Conservation (phyloP, 768 basidiomycete genomes). For the Rhizopogon vinicolor region DNA sequence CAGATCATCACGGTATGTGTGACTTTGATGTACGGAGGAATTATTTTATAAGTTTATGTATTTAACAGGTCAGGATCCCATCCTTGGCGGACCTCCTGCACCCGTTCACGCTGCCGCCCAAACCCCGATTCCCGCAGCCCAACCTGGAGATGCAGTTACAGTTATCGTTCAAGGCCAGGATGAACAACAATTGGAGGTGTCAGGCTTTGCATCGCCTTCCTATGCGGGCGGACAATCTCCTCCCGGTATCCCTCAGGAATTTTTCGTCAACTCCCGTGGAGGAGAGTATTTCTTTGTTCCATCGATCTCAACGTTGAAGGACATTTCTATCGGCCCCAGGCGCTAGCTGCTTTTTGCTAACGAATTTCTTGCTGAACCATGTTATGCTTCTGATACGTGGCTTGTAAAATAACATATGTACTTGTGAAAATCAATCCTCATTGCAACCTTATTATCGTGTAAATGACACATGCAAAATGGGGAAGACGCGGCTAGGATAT, state of each 20-base stretch:
- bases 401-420: too few species aligned
- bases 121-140: not conserved
- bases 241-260: conserved; percentile 4
- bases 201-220: not conserved
- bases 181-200: not conserved
- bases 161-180: not conserved
- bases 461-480: too few species aligned
- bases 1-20: conserved; percentile 13
- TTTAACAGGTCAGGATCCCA: conserved; percentile 20
- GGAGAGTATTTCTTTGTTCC: conserved; percentile 55
- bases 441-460: too few species aligned
- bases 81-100: conserved; percentile 12
- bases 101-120: not conserved
- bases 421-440: too few species aligned
- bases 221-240: not conserved
- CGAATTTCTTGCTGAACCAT: too few species aligned
- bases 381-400: too few species aligned
- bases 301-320: conserved; percentile 40
- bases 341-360: too few species aligned
- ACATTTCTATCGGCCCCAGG: conserved; percentile 7
- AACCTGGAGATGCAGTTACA: not conserved
- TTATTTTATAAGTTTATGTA: not conserved
- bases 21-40: not conserved
- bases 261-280: conserved; percentile 40
- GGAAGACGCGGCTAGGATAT: too few species aligned